phyloP scores from a whole-genome alignment of 202 grass and related monocot species.

The Hordeum pubiflorum region DNA sequence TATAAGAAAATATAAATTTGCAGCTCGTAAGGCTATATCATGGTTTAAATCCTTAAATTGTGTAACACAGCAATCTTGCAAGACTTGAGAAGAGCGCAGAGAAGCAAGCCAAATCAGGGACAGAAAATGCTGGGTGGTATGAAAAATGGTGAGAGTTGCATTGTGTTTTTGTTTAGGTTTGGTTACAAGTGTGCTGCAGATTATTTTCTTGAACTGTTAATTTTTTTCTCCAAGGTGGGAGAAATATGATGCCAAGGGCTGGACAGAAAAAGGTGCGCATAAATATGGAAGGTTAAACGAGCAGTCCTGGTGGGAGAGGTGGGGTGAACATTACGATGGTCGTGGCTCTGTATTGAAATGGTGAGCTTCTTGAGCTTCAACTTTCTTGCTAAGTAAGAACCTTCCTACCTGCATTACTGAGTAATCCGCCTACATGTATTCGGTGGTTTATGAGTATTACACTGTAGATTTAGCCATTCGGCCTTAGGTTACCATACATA shows the following conservation, averaged over 20 bases:
- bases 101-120: constrained; percentile 89
- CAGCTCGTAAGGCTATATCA: background rate
- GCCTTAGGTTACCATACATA: background rate
- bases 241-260: constrained; percentile 98
- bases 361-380: constrained; percentile 35
- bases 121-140: constrained; percentile 93
- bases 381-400: background rate
- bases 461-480: background rate
- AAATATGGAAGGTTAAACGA: constrained; percentile 95
- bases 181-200: background rate
- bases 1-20: background rate
- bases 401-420: background rate
- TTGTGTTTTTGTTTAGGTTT: constrained; percentile 13
- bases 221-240: constrained; percentile 69
- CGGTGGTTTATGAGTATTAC: background rate
- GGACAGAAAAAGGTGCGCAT: constrained; percentile 95
- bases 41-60: background rate
- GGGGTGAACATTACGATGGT: constrained; percentile 97
- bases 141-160: constrained; percentile 79
- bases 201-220: background rate
- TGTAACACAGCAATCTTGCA: constrained; percentile 71
- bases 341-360: constrained; percentile 93
- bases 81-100: constrained; percentile 92
- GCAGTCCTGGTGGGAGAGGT: constrained; percentile 97
- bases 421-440: background rate